Evolutionary conservation across 2,329 filamentous ascomycete genomes (phyloP).

Genomic region (Ceratocystis papillata): DNA sequence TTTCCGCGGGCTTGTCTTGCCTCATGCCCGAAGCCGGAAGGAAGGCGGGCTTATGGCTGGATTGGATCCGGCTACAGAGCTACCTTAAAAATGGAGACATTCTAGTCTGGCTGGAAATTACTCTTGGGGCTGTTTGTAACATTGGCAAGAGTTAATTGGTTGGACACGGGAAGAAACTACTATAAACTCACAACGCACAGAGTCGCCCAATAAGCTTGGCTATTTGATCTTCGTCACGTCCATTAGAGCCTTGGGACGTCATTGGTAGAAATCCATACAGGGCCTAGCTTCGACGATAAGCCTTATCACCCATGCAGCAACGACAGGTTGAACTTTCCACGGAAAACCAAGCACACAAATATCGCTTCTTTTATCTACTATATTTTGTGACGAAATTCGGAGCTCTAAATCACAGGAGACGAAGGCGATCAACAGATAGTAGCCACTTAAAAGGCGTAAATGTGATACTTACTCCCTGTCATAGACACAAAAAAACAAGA

Average conservation of each 20-base stretch:
- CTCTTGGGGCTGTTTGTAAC: neutral
- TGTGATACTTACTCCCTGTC: neutral
- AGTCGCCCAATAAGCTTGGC: too few relatives aligned
- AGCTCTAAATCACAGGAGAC: neutral
- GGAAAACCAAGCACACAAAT: constrained; percentile 16
- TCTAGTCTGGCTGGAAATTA: neutral
- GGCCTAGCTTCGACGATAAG: neutral
- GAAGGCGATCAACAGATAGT: neutral
- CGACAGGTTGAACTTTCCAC: constrained; percentile 15
- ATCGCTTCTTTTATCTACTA: neutral
- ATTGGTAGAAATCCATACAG: neutral
- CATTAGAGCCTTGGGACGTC: too few relatives aligned
- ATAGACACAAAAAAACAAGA: neutral
- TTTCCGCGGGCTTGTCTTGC: constrained; percentile 11
- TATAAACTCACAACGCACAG: too few relatives aligned
- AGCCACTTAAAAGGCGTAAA: neutral
- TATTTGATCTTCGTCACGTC: too few relatives aligned
- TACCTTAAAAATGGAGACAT: constrained; percentile 8
- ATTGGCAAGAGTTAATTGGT: neutral
- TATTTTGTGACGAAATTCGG: neutral
- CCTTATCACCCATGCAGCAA: neutral
- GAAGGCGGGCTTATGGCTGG: constrained; percentile 2
- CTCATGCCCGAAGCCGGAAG: constrained; percentile 11
- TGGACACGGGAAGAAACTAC: neutral
- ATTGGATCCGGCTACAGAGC: neutral